These are phyloP conservation scores for Nigrospora oryzae DNA, from an alignment of 2,329 filamentous ascomycete genomes.

Conservation along the genomic window DNA sequence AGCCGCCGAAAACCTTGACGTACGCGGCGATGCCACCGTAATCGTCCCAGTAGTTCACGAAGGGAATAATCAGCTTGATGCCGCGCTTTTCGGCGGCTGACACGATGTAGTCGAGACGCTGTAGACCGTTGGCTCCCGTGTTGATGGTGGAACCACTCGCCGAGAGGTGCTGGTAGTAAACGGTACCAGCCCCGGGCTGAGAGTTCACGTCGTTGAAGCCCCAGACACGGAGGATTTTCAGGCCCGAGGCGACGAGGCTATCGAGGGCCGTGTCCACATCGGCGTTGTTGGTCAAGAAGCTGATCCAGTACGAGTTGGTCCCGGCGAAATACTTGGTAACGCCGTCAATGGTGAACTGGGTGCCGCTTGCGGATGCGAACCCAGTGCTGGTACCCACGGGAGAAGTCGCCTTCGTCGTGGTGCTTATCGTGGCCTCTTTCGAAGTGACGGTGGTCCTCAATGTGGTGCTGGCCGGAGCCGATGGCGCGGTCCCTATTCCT, in stretches of 20 bases:
- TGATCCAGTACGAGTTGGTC: constrained; percentile 46
- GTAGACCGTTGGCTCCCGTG: constrained; percentile 51
- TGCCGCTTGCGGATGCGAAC: constrained; percentile 15
- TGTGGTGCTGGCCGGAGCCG: constrained; percentile 7
- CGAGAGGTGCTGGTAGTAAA: constrained; percentile 47
- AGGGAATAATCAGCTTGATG: constrained; percentile 56
- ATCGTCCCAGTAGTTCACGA: constrained; percentile 64
- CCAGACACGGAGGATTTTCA: constrained; percentile 53
- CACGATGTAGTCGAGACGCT: constrained; percentile 58
- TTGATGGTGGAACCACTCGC: constrained; percentile 49
- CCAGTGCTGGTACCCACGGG: constrained; percentile 8
- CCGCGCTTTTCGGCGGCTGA: constrained; percentile 47
- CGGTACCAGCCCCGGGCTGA: constrained; percentile 22
- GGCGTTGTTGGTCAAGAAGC: constrained; percentile 38
- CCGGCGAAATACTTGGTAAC: constrained; percentile 36
- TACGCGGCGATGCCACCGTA: constrained; percentile 60
- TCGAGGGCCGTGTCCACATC: constrained; percentile 45
- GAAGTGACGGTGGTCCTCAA: constrained; percentile 3
- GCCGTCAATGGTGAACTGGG: constrained; percentile 31
- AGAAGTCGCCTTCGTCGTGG: constrained; percentile 3
- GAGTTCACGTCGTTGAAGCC: constrained; percentile 52
- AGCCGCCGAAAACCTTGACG: constrained; percentile 46
- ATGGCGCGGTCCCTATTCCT: constrained; percentile 2
- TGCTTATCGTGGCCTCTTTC: constrained; percentile 4
- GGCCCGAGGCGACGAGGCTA: constrained; percentile 38